Conservation (phyloP, 139 green algal species). For the Tetraselmis striata region DNA sequence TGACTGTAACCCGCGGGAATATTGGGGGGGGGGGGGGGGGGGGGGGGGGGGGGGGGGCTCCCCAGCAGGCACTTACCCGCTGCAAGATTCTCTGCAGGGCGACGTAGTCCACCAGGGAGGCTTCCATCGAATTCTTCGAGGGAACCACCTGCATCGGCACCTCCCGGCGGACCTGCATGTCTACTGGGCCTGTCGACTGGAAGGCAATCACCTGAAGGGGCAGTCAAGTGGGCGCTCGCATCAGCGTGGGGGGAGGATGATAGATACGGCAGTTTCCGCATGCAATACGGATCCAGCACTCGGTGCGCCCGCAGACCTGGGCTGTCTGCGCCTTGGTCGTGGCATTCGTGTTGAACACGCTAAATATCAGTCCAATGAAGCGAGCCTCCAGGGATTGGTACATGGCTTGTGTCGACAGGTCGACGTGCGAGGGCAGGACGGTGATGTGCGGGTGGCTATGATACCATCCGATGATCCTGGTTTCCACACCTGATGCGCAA, state of each 20-base stretch:
- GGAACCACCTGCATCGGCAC: background rate
- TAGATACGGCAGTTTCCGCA: background rate
- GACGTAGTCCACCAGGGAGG: background rate
- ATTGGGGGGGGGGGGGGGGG: no score
- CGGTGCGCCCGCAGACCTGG: background rate
- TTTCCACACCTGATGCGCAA: constrained; percentile 16
- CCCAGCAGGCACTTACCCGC: no score
- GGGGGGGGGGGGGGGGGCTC: no score
- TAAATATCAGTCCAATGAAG: constrained; percentile 79
- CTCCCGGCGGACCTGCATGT: background rate
- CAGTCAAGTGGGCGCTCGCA: background rate
- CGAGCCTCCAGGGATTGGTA: constrained; percentile 70
- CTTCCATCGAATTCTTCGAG: background rate
- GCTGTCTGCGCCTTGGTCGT: background rate
- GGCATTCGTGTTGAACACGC: constrained; percentile 59
- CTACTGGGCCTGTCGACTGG: constrained; percentile 23
- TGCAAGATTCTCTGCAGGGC: background rate
- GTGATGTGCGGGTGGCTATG: constrained; percentile 84
- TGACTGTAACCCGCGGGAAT: no score
- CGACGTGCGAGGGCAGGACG: constrained; percentile 70
- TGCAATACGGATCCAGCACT: background rate
- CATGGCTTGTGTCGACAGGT: constrained; percentile 69
- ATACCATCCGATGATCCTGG: constrained; percentile 76
- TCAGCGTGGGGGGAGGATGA: background rate
- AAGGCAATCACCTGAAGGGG: constrained; percentile 40